Evolutionary conservation across 345 rosid genomes (phyloP), one percentile per base, ranked within the genome.

Genomic region (Lepidium aucheri): DNA sequence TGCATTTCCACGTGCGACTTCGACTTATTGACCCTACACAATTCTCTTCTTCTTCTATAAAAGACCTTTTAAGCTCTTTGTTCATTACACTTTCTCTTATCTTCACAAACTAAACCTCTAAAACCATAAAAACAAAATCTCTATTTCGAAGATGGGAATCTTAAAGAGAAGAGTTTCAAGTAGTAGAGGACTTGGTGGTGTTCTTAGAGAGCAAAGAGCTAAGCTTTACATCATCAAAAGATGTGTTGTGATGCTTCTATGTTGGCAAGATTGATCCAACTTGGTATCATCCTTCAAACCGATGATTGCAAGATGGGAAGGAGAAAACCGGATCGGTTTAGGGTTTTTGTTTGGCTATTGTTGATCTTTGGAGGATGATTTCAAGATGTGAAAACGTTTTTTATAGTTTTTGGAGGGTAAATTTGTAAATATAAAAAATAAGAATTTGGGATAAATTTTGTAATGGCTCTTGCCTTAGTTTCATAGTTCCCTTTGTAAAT

Each of bases 181-280:
- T 74, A 65, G 54, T 8, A 86, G 79, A 68, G 87, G 95, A 1
- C 77, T 84, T n/a, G 91, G 92, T 17, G 81, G 88, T 47, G 85
- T 77, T 44, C 88, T 89, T 9, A 78, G 86, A 76, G 96, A 92
- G 73, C 98, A 87, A 77, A 87, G 85, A 74, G 96, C 96, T 9
- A 78, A 68, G 70, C 85, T 89, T 67, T 92, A 92, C 76, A 89
- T 92, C 34, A 89, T 92, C 14, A 74, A 86, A 65, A 77, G 96
- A 73, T 92, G 98, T 66, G 95, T 92, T 8, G 87, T 87, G 65
- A 92, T 88, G 95, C 86, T 88, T 18, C 75, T 88, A 60, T 88
- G 86, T 56, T 88, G 95, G 95, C 89, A 88, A 73, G 98, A 89
- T 59, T 89, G 68, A 76, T 63, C 7, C 7, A 28, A 28, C 63